Conservation (phyloP, 495 filamentous ascomycete species). For the Podospora pseudocomata region DNA sequence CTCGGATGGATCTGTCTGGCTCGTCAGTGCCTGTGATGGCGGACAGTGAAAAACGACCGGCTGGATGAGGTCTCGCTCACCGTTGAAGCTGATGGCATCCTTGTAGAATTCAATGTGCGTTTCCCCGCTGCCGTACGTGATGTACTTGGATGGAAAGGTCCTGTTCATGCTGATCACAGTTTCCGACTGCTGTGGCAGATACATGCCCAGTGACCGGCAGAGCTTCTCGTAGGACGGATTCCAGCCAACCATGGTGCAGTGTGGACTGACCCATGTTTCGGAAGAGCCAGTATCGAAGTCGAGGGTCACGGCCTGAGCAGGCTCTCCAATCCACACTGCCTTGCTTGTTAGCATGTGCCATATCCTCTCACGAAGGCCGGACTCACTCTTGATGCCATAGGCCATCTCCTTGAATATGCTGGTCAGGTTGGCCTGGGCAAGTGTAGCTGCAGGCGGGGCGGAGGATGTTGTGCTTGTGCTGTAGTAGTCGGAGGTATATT, state of each 20-base stretch:
- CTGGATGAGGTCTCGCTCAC: slow-evolving; percentile 4
- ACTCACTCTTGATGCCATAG: slow-evolving; percentile 19
- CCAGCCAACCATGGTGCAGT: slow-evolving; percentile 22
- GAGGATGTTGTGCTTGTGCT: slow-evolving; percentile 2
- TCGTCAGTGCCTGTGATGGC: background rate
- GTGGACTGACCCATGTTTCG: slow-evolving; percentile 67
- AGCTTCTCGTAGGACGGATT: slow-evolving; percentile 14
- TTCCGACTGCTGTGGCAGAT: slow-evolving; percentile 38
- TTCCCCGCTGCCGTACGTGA: slow-evolving; percentile 24
- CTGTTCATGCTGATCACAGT: slow-evolving; percentile 63
- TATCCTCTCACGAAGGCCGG: background rate
- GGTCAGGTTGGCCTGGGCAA: slow-evolving; percentile 11
- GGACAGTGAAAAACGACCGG: too few relatives aligned
- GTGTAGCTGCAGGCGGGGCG: background rate
- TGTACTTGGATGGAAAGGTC: slow-evolving; percentile 53
- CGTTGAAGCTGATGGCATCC: slow-evolving; percentile 19
- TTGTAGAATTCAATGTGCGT: slow-evolving; percentile 17
- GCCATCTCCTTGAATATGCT: slow-evolving; percentile 22
- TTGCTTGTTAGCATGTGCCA: background rate
- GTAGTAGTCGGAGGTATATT: background rate
- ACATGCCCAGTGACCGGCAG: slow-evolving; percentile 20
- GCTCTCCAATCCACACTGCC: slow-evolving; percentile 60
- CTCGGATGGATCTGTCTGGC: slow-evolving; percentile 3
- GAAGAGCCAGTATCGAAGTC: slow-evolving; percentile 75
- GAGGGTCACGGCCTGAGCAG: slow-evolving; percentile 51